Evolutionary conservation across 1,284 basidiomycete species (phyloP), one percentile per base, ranked within the genome.

Genomic region (Trichosporon inkin): DNA sequence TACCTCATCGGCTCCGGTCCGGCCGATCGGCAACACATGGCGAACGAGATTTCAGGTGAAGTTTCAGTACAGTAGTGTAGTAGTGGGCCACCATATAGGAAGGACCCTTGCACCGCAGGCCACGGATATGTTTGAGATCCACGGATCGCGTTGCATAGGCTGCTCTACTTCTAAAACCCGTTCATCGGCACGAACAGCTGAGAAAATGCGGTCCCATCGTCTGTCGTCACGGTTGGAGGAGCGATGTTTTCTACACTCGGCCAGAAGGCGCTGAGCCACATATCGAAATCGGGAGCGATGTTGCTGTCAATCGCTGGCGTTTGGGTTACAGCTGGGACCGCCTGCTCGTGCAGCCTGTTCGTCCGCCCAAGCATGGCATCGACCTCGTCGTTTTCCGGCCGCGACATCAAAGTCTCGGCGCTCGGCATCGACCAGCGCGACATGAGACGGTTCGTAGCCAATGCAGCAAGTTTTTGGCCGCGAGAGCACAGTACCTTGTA

Each of bases 181-280:
- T 49, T 49, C 44, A 49, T 28, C 44, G 44, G 44, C 16, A 49
- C 44, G 11, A 49, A 49, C 14, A 49, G 7, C 44, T 49, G 44
- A 22, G 44, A 49, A 14, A 49, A 28, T 7, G 44, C 44, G 11
- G 44, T 49, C 1, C 44, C 44, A 16, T 49, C 44, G 14, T 49
- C 44, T 5, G 44, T 49, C 14, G 44, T 49, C 24, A 49, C 44
- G 2, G 44, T 49, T 3, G 44, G 44, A 10, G 44, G 44, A 11
- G 44, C 44, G 14, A 49, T 49, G 16, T 49, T 49, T 14, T 49
- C 44, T 3, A 24, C 28, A 8, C 44, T 49, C 10, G 44, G 44
- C 44, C 44, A 49, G 24, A 49, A 49, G 14, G 44, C 44, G 14
- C 44, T 49, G 6, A 49, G 22, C 44, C 44, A 49, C 44, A 49